These are phyloP conservation scores for Ceratocystis ficicola DNA, from an alignment of 2,329 filamentous ascomycete species.

Conservation along the genomic window DNA sequence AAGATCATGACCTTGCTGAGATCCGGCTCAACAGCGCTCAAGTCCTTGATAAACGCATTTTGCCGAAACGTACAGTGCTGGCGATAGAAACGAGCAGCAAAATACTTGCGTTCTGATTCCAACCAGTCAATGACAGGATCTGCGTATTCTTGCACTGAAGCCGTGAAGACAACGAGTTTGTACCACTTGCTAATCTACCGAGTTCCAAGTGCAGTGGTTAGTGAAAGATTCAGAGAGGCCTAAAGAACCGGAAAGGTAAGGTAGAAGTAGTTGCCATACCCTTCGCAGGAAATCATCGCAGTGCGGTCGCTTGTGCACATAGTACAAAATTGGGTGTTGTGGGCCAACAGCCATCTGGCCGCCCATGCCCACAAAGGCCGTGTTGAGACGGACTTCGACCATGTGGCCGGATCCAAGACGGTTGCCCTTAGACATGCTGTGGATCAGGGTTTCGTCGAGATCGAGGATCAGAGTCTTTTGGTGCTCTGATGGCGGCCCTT, in stretches of 20 bases:
- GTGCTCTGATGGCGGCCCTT: conserved; percentile 42
- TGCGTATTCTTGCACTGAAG: conserved; percentile 95
- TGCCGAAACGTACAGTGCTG: conserved; percentile 95
- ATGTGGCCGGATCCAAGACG: conserved; percentile 95
- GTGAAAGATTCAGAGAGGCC: conserved; percentile 10
- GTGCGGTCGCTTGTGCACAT: conserved; percentile 93
- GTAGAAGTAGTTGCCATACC: conserved; percentile 34
- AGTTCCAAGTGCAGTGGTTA: conserved; percentile 23
- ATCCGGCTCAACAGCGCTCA: conserved; percentile 91
- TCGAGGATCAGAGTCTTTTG: conserved; percentile 94
- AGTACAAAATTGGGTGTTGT: conserved; percentile 94
- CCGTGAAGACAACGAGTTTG: conserved; percentile 91
- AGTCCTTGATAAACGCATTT: conserved; percentile 94
- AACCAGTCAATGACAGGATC: conserved; percentile 99
- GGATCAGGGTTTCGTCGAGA: conserved; percentile 92
- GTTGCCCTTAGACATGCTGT: conserved; percentile 93
- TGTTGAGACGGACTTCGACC: conserved; percentile 89
- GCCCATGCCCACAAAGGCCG: conserved; percentile 53
- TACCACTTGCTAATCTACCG: conserved; percentile 85
- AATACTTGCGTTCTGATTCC: conserved; percentile 92
- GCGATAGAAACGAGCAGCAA: conserved; percentile 83
- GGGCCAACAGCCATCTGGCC: conserved; percentile 58
- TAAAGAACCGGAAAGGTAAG: neutral
- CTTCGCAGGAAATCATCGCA: conserved; percentile 93
- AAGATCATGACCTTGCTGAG: conserved; percentile 97